Conservation (phyloP, 1,284 basidiomycete genomes). For the Cystobasidiaceae sp. region DNA sequence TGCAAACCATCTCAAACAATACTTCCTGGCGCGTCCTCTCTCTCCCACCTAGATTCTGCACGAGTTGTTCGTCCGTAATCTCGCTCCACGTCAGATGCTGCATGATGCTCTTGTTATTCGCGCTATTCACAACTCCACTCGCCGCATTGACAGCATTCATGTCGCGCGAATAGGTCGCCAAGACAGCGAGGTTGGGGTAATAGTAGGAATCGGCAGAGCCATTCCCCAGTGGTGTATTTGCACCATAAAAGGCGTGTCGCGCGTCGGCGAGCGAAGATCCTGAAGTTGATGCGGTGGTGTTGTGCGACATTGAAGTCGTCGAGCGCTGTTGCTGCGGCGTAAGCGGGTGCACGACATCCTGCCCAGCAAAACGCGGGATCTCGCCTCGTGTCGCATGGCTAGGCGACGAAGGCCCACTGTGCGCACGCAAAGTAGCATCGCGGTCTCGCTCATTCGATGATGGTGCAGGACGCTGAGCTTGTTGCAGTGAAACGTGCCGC, state of each 20-base stretch:
- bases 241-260: conserved; percentile 10
- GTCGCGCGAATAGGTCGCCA: conserved; percentile 25
- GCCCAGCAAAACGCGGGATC: conserved; percentile 13
- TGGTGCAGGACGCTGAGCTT: background rate
- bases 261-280: conserved; percentile 11
- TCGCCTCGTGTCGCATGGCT: conserved; percentile 18
- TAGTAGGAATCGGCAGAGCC: no score
- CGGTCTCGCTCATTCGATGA: background rate
- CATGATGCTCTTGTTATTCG: conserved; percentile 25
- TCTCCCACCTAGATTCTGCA: conserved; percentile 82
- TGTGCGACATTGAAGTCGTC: conserved; percentile 23
- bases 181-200: conserved; percentile 26
- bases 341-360: background rate
- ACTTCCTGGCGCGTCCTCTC: conserved; percentile 96
- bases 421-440: conserved; percentile 14
- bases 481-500: background rate
- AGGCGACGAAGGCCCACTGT: conserved; percentile 2
- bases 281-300: conserved; percentile 22
- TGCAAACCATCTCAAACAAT: conserved; percentile 93
- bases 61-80: conserved; percentile 88
- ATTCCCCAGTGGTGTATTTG: no score
- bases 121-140: background rate
- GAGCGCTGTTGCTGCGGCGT: background rate
- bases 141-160: background rate
- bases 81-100: conserved; percentile 85